Base-by-base conservation (phyloP, 1,284 basidiomycete genomes). In the Cryptococcus deneoformans region DNA sequence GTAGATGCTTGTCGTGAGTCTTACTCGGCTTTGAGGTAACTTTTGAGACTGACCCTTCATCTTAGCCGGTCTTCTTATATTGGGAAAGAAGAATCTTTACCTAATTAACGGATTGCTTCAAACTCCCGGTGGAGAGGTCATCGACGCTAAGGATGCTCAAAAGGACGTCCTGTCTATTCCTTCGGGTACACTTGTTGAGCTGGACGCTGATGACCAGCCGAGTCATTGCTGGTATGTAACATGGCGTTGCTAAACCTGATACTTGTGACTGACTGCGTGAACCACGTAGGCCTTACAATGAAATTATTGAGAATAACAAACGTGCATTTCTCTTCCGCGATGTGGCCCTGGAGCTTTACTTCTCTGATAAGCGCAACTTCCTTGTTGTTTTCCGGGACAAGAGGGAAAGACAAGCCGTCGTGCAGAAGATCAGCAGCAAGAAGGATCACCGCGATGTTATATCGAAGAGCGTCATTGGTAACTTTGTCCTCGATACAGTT, bases 31-130 rank as follows among this genome's bases (percentile, higher is more conserved):
- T 16, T 24, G 16, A 50, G 3, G 5, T 11, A 1, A 10, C 0
- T 5, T 44, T 39, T 49, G 35, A 39, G 42, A 34, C 29, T 29
- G 29, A 29, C 29, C 5, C 11, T 14, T 5, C 6, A 36, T 16
- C n/a, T 51, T 68, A 87, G 91, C 92, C 56, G 91, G 92, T 2
- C 80, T 97, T 7, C 80, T 96, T 29, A 93, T 97, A 50, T 83
- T 93, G 34, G 93, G 92, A 14, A 83, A 83, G 52, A 87, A 85
- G 4, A 89, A 93, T 68, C 77, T 97, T 6, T 97, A 97, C 68
- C 87, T 97, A 80, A 80, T 97, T 12, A 92, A 97, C 68, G 92
- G 93, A 6, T 81, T 96, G n/a, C 88, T 95, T 12, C 89, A 95
- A 73, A 87, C 86, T 53, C 84, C 88, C 8, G 85, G 87, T 46